Conservation (phyloP, 495 filamentous ascomycete species). For the Penicillium steckii region DNA sequence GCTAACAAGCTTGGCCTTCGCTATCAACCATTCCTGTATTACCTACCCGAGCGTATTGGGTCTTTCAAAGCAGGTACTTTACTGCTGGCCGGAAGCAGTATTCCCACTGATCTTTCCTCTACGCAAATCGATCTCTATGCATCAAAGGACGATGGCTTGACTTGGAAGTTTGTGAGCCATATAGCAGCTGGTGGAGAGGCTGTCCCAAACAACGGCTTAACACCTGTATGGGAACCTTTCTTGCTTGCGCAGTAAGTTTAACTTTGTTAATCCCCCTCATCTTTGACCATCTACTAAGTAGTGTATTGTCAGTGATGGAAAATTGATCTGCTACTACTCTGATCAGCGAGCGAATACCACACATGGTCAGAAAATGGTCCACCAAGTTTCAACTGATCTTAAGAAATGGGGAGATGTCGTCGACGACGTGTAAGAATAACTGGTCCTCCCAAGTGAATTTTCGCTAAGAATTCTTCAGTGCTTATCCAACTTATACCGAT, state of each 20-base stretch:
- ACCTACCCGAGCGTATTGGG: conserved; percentile 55
- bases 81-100: conserved; percentile 61
- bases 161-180: conserved; percentile 65
- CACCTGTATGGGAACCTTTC: conserved; percentile 72
- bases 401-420: conserved; percentile 56
- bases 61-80: conserved; percentile 58
- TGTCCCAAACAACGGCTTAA: conserved; percentile 58
- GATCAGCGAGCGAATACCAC: conserved; percentile 61
- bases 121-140: conserved; percentile 71
- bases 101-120: conserved; percentile 57
- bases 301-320: conserved; percentile 43
- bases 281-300: neutral
- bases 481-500: conserved; percentile 55
- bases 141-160: conserved; percentile 53
- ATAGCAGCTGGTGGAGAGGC: conserved; percentile 64
- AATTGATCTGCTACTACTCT: conserved; percentile 65
- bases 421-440: conserved; percentile 52
- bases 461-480: conserved; percentile 19
- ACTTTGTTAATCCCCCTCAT: neutral
- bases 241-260: conserved; percentile 46
- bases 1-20: conserved; percentile 63
- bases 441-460: neutral
- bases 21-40: conserved; percentile 67
- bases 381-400: conserved; percentile 58
- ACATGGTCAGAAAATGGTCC: conserved; percentile 65